phyloP scores from a whole-genome alignment of 2,329 filamentous ascomycete genomes.

The Clarireedia monteithiana region DNA sequence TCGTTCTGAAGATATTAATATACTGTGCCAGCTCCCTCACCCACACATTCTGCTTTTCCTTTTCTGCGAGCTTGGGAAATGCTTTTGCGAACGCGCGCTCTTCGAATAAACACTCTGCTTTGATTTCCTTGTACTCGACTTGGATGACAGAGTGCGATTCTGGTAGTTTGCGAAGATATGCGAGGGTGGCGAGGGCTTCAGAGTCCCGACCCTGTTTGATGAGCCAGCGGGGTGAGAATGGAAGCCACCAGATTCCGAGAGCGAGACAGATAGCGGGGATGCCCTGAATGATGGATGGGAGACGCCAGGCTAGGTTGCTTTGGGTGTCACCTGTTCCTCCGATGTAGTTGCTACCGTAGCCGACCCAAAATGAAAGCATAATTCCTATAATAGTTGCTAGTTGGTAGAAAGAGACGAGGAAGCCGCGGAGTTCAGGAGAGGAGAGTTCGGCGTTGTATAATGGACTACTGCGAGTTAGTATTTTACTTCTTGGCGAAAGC shows the following conservation, averaged over 20 bases:
- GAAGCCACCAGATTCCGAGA: slow-evolving; percentile 37
- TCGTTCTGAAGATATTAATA: slow-evolving; percentile 37
- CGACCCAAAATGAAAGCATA: slow-evolving; percentile 40
- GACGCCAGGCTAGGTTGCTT: slow-evolving; percentile 36
- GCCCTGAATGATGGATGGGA: slow-evolving; percentile 40
- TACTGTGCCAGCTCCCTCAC: slow-evolving; percentile 38
- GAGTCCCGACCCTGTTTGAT: slow-evolving; percentile 35
- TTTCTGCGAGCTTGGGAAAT: too few relatives aligned
- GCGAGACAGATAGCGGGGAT: slow-evolving; percentile 38
- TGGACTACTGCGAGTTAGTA: slow-evolving; percentile 26
- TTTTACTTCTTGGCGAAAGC: background rate
- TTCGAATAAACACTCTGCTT: slow-evolving; percentile 38
- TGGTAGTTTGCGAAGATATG: slow-evolving; percentile 24
- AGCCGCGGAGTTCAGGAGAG: slow-evolving; percentile 54
- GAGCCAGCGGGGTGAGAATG: slow-evolving; percentile 39
- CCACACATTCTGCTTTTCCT: too few relatives aligned
- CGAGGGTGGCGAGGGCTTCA: slow-evolving; percentile 41
- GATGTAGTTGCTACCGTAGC: slow-evolving; percentile 40
- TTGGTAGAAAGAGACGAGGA: slow-evolving; percentile 55
- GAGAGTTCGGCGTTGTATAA: slow-evolving; percentile 44
- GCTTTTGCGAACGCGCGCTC: slow-evolving; percentile 35
- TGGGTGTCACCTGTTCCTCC: slow-evolving; percentile 38
- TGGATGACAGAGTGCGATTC: slow-evolving; percentile 35
- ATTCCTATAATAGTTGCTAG: slow-evolving; percentile 52
- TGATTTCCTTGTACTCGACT: slow-evolving; percentile 40